Evolutionary conservation across 2,329 filamentous ascomycete genomes (phyloP), one percentile per base, ranked within the genome.

Genomic region (Ascocoryne sarcoides): DNA sequence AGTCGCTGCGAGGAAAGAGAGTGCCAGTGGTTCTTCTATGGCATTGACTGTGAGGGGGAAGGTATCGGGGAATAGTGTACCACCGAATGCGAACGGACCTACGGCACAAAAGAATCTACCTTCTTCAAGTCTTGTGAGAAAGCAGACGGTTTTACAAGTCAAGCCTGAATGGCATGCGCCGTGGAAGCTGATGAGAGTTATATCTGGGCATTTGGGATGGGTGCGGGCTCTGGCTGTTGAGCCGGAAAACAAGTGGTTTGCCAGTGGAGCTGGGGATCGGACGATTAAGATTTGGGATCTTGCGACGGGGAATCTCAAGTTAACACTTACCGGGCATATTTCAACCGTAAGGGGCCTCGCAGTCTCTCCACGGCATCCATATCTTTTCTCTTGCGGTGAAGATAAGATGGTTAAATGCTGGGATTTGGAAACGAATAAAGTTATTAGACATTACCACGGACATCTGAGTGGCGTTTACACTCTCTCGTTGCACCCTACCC

Each of bases 381-480:
- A 98, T 59, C 74, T 98, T 8, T 98, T 98, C 64, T 95, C 88
- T 9, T 98, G 92, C 58, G 93, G 87, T 43, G 92, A 98, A 64
- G 92, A 98, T 62, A 98, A 98, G 69, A 95, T 95, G 89, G 92
- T 98, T 47, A 98, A 98, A 65, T 98, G 92, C 66, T 98, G 92
- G 92, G 92, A 98, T 67, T 68, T 98, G 50, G 92, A 98, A 64
- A 95, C 90, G n/a, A 98, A 98, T 69, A 95, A 95, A 64, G 92
- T 98, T 45, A 95, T 96, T 58, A 78, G 90, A 29, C 88, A 95
- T 64, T 98, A 96, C 62, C 92, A 98, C 61, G 93, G 93, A 14
- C 92, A 98, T 65, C 69, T 98, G 16, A 94, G 86, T 54, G 92
- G 92, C 49, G 92, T 98, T 3, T 98, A 98, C 65, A 89, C 89